Percentiles rank a stretch among this genome's conserved stretches.
Conservation (phyloP, 805 yeast genomes). For the Starmerella kuoi region DNA sequence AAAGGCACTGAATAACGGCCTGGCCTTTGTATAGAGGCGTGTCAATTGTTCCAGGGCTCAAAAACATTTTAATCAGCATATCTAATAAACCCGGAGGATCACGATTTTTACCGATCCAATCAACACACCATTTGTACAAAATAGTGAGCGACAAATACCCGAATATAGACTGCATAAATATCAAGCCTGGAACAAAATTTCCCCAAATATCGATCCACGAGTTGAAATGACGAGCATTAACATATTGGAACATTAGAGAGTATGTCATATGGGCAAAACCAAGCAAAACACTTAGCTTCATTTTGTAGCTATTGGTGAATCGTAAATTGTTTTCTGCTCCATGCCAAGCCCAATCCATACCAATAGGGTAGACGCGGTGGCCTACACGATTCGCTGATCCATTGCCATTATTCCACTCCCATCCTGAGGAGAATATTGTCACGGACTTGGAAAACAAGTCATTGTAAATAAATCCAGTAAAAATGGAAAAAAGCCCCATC, state of each 20-base stretch:
- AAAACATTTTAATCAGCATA: slow-evolving; percentile 92
- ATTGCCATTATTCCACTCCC: slow-evolving; percentile 66
- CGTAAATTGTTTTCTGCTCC: slow-evolving; percentile 84
- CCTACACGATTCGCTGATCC: slow-evolving; percentile 11
- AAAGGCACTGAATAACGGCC: slow-evolving; percentile 54
- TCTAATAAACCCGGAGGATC: slow-evolving; percentile 90
- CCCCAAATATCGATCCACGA: slow-evolving; percentile 76
- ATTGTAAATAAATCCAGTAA: slow-evolving; percentile 87
- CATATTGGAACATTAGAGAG: slow-evolving; percentile 68
- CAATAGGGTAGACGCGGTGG: slow-evolving; percentile 61
- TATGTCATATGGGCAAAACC: slow-evolving; percentile 93
- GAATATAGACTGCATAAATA: slow-evolving; percentile 93
- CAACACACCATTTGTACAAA: slow-evolving; percentile 84
- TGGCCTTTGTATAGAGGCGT: slow-evolving; percentile 76
- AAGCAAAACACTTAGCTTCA: slow-evolving; percentile 90
- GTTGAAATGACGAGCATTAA: slow-evolving; percentile 58
- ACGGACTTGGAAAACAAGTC: slow-evolving; percentile 86
- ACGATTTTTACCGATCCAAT: slow-evolving; percentile 67
- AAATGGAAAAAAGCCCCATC: slow-evolving; percentile 95
- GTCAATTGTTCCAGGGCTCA: slow-evolving; percentile 79
- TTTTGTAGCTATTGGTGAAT: slow-evolving; percentile 89
- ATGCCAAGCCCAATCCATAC: slow-evolving; percentile 94
- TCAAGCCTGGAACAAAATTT: slow-evolving; percentile 81
- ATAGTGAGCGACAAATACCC: slow-evolving; percentile 82
- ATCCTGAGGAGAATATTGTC: slow-evolving; percentile 76